These are phyloP conservation scores for Aspergillus spinulosporus DNA, from an alignment of 2,329 filamentous ascomycete genomes.

Conservation along the genomic window DNA sequence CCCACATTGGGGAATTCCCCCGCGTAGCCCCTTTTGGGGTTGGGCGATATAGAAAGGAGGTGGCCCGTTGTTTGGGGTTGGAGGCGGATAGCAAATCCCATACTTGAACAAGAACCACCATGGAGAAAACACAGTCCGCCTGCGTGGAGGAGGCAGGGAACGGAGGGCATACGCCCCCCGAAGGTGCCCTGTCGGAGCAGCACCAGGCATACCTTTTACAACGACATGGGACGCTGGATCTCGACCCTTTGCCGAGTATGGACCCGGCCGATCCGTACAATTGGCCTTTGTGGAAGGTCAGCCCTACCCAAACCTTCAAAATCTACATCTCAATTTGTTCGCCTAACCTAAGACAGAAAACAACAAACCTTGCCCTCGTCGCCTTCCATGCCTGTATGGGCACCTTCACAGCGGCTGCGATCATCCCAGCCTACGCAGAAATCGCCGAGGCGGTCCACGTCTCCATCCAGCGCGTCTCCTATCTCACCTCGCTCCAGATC, in stretches of 20 bases:
- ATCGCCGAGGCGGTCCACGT: conserved; percentile 55
- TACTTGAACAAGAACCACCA: too few species aligned
- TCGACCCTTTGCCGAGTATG: conserved; percentile 55
- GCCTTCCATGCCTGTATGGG: conserved; percentile 60
- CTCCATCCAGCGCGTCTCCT: conserved; percentile 52
- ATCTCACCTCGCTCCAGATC: conserved; percentile 59
- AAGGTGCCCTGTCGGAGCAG: conserved; percentile 25
- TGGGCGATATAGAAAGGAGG: too few species aligned
- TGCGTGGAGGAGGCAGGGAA: conserved; percentile 1
- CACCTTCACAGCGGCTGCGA: conserved; percentile 53
- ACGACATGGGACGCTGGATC: conserved; percentile 56
- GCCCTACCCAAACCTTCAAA: conserved; percentile 29
- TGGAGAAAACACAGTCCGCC: background rate
- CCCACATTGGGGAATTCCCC: background rate
- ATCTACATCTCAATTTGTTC: conserved; percentile 16
- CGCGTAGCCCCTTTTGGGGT: background rate
- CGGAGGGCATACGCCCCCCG: background rate
- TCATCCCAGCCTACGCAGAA: conserved; percentile 49
- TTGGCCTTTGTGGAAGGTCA: conserved; percentile 56
- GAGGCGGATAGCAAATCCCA: too few species aligned
- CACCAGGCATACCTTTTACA: conserved; percentile 47
- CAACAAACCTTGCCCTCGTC: conserved; percentile 54
- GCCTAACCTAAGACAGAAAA: conserved; percentile 37
- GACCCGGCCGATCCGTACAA: conserved; percentile 58
- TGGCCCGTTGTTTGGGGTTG: too few species aligned